Conservation (phyloP, 148 eudicot species). For the Camellia lanceoleosa region DNA sequence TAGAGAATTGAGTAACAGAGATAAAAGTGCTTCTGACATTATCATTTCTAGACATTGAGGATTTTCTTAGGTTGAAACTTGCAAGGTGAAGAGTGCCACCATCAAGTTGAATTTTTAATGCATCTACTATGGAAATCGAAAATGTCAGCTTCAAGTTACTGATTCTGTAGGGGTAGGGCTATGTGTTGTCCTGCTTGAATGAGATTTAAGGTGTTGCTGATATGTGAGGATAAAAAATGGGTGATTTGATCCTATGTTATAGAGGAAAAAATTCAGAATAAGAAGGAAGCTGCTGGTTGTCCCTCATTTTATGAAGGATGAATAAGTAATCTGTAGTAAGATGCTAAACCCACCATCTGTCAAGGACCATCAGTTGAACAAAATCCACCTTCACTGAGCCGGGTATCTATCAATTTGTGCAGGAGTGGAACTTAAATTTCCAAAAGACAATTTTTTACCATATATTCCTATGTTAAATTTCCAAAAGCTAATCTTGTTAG, state of each 20-base stretch:
- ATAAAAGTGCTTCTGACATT: not conserved
- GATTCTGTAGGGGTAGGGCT: too few species aligned
- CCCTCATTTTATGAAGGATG: not conserved
- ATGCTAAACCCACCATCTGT: too few species aligned
- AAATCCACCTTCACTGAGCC: not conserved
- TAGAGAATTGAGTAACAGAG: not conserved
- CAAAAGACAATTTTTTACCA: too few species aligned
- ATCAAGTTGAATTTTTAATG: not conserved
- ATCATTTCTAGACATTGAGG: not conserved
- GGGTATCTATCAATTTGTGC: not conserved
- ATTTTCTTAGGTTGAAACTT: not conserved
- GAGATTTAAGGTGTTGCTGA: not conserved
- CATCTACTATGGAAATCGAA: not conserved
- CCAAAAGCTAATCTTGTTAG: too few species aligned
- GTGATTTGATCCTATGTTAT: not conserved
- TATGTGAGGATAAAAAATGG: not conserved
- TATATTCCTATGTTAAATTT: too few species aligned
- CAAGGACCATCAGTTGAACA: not conserved
- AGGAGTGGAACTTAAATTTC: too few species aligned
- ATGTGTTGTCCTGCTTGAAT: conserved; percentile 4
- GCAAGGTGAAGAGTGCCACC: not conserved
- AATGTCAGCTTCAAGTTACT: not conserved
- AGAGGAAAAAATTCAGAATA: too few species aligned
- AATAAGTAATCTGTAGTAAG: not conserved
- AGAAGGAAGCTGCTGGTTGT: too few species aligned